Evolutionary conservation across 2,329 filamentous ascomycete genomes (phyloP), one percentile per base, ranked within the genome.

Genomic region (Monosporascus sp.): DNA sequence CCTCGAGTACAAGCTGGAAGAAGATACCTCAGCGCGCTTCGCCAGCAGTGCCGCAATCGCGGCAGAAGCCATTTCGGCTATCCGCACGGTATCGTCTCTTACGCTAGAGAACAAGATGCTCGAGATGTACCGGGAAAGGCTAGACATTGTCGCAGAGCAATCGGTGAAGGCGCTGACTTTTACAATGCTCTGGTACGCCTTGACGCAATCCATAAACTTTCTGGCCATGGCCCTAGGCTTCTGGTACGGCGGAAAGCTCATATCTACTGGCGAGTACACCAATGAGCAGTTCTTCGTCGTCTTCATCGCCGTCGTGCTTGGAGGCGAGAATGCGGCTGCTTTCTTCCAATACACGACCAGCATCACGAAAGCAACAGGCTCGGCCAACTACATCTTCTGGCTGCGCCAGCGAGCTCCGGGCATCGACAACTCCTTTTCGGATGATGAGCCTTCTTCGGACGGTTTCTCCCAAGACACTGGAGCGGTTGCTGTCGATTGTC

Each of bases 341-440:
- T 63, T 77, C 8, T 77, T 76, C 59, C 64, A 73, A 46, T 77
- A 78, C 60, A 75, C 77, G 1, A 78, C 75, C 6, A 79, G 70
- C 54, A 74, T 83, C 51, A 81, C 78, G 47, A 80, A 79, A 61
- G 77, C 73, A 2, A 69, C 70, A 20, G 69, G 71, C 7, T 72
- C 74, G 5, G 75, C 74, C 37, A 79, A 79, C 57, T 79, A 80
- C 63, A 72, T 78, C 50, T 70, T 78, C 60, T 75, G 74, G 75
- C 60, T 3, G 73, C 76, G 25, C 65, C 64, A 22, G 74, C 75
- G 54, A 78, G 70, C 0, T 59, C 64, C 2, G 62, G 72, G 27
- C 77, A 77, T 31, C 27, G 27, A 31, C 27, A 31, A 31, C 11
- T 31, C 27, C 3, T 31, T 31, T 31, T 31, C 27, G 27, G 27